phyloP scores from a whole-genome alignment of 441 rosid species.

The Pelargonium citronellum region DNA sequence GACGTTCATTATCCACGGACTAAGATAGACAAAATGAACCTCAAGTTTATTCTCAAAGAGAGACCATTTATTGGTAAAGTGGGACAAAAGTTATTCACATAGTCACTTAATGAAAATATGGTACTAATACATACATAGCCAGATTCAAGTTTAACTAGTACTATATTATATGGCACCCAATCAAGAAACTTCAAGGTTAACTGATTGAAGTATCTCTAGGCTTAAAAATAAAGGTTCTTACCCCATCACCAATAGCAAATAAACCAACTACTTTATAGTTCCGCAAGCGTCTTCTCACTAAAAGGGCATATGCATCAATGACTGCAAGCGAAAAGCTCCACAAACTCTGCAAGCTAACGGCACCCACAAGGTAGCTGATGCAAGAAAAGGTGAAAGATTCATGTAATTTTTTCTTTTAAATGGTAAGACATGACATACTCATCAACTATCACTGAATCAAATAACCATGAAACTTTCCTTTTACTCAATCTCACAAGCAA shows the following conservation, averaged over 20 bases:
- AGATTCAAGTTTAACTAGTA: background rate
- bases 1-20: background rate
- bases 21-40: too few relatives aligned
- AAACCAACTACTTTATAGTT: constrained; percentile 39
- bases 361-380: constrained; percentile 63
- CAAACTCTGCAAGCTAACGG: constrained; percentile 59
- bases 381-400: constrained; percentile 15
- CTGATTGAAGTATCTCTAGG: background rate
- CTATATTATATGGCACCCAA: background rate
- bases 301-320: constrained; percentile 55
- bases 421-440: background rate
- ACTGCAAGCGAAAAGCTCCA: constrained; percentile 70
- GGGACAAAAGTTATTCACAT: background rate
- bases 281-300: constrained; percentile 58
- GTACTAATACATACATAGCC: background rate
- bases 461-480: background rate
- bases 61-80: background rate
- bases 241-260: constrained; percentile 76
- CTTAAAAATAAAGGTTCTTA: constrained; percentile 29
- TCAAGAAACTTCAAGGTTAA: background rate
- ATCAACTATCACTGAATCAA: background rate
- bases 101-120: constrained; percentile 4
- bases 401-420: background rate
- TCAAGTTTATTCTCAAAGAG: too few relatives aligned
- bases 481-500: background rate